These are phyloP conservation scores for Boletus calvinii DNA, from an alignment of 1,284 basidiomycete genomes.

Conservation along the genomic window DNA sequence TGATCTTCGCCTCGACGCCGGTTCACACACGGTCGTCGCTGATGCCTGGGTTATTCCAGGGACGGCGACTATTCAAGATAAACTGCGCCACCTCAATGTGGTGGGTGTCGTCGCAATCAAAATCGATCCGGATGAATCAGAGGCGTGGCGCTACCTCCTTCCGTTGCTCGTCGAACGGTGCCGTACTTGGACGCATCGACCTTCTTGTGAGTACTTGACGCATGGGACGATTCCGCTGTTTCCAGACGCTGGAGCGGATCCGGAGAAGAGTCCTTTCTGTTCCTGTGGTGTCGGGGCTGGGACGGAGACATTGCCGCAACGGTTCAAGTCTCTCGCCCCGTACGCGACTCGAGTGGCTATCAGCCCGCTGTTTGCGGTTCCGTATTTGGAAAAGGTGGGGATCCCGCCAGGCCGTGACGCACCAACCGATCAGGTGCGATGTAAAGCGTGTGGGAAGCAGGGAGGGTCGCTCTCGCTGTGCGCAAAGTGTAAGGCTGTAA, in stretches of 20 bases:
- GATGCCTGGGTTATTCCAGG: slow-evolving; percentile 46
- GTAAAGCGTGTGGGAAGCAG: slow-evolving; percentile 33
- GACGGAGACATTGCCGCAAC: slow-evolving; percentile 28
- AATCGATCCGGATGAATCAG: slow-evolving; percentile 31
- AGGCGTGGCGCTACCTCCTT: slow-evolving; percentile 47
- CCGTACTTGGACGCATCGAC: slow-evolving; percentile 48
- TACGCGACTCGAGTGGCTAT: slow-evolving; percentile 48
- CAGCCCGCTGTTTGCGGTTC: slow-evolving; percentile 46
- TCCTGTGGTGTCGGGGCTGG: slow-evolving; percentile 48
- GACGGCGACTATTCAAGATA: slow-evolving; percentile 1
- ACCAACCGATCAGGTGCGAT: slow-evolving; percentile 9
- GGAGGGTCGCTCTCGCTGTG: slow-evolving; percentile 28
- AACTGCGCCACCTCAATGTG: slow-evolving; percentile 5
- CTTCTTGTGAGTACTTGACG: slow-evolving; percentile 45
- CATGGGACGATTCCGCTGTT: slow-evolving; percentile 34
- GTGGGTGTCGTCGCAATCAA: slow-evolving; percentile 15
- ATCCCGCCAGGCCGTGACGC: neutral
- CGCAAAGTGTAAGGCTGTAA: slow-evolving; percentile 37
- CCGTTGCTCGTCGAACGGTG: slow-evolving; percentile 51
- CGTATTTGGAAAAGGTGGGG: slow-evolving; percentile 42
- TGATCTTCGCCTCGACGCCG: slow-evolving; percentile 44
- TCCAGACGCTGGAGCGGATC: slow-evolving; percentile 24
- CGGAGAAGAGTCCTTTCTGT: slow-evolving; percentile 42
- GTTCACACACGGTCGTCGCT: slow-evolving; percentile 43
- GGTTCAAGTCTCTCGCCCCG: slow-evolving; percentile 33